Conservation (phyloP, 345 rosid genomes). For the Acer yangbiense region DNA sequence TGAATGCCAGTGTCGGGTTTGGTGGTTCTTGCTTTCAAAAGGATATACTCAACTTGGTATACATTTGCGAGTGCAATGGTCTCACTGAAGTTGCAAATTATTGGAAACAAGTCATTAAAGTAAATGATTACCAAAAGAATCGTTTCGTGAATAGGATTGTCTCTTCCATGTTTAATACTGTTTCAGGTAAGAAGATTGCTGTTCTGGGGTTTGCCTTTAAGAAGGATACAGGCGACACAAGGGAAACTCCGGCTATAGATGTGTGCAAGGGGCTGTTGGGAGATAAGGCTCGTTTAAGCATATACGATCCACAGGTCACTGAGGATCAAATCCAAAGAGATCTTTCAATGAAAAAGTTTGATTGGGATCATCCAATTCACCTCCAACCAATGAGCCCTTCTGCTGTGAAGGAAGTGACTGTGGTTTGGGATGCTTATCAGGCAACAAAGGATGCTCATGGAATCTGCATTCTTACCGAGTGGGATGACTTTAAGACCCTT, state of each 20-base stretch:
- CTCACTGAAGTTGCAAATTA: constrained; percentile 72
- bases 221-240: constrained; percentile 86
- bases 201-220: constrained; percentile 84
- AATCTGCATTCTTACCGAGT: constrained; percentile 75
- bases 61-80: constrained; percentile 83
- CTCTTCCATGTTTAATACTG: constrained; percentile 84
- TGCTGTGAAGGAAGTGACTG: constrained; percentile 56
- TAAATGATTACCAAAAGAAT: constrained; percentile 78
- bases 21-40: constrained; percentile 91
- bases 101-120: constrained; percentile 83
- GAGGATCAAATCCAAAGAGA: constrained; percentile 78
- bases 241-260: constrained; percentile 84
- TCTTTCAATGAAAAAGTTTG: constrained; percentile 67
- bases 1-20: constrained; percentile 83
- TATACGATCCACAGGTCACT: constrained; percentile 77
- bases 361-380: constrained; percentile 83
- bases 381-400: constrained; percentile 71
- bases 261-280: constrained; percentile 79
- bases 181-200: constrained; percentile 72
- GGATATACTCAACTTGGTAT: constrained; percentile 73
- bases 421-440: constrained; percentile 69
- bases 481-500: constrained; percentile 83
- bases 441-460: constrained; percentile 77
- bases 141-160: constrained; percentile 74
- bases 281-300: constrained; percentile 68